Evolutionary conservation across 345 rosid species (phyloP), one percentile per base, ranked within the genome.

Genomic region (Sisymbrium irio): DNA sequence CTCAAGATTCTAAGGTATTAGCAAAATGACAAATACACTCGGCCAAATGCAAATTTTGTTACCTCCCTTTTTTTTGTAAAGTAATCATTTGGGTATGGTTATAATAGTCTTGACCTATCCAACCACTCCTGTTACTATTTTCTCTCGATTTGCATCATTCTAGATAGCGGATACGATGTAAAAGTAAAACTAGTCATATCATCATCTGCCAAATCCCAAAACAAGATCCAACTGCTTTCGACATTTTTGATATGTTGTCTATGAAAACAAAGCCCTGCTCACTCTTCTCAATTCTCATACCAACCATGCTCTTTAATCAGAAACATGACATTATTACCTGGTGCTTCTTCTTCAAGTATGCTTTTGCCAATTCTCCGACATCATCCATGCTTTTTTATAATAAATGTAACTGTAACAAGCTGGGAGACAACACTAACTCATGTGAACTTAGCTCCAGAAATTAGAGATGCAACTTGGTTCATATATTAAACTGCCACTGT

Each of bases 401-500:
- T 67, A 67, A n/a, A 50, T 20, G 13, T 13, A 60, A 68, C 19
- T 33, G 15, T 17, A 15, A 62, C 25, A 62, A 56, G 19, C 65
- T 45, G 60, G 54, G 36, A 35, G 44, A 66, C 73, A 36, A 47
- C 72, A 46, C 73, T 67, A 46, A 13, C 37, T 6, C 12, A 44
- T 7, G 65, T 42, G 18, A 15, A 32, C 28, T 12, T 7, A 22
- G 36, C 62, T 33, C 45, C 36, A 62, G 17, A 63, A 13, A 50
- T 35, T 30, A 75, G 68, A 40, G 63, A 60, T 75, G 74, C 40
- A 61, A 60, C 64, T 51, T 20, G 33, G 58, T 68, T 76, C 64
- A 62, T 62, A 51, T 44, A 67, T 62, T 44, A 8, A 44, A 44
- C 70, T 53, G 71, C 75, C 35, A 11, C 3, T 28, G 36, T 33